phyloP scores from a whole-genome alignment of 495 filamentous ascomycete species.

The Podospora comata region DNA sequence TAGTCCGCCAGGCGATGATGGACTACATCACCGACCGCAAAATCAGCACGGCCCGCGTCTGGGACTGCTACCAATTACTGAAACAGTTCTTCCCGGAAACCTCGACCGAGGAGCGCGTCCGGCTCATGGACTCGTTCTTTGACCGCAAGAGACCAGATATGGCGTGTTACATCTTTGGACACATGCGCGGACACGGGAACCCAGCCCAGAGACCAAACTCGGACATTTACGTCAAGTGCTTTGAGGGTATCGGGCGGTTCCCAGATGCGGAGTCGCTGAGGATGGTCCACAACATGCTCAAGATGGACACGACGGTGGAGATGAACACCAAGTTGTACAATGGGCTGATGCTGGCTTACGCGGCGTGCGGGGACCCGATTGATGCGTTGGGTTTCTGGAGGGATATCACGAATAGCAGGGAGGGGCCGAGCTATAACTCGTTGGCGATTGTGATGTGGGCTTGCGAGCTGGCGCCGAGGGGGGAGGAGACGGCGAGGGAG shows the following conservation, averaged over 20 bases:
- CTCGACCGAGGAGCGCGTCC: slow-evolving; percentile 54
- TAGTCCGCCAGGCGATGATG: slow-evolving; percentile 61
- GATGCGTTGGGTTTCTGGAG: slow-evolving; percentile 75
- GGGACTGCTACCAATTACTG: slow-evolving; percentile 79
- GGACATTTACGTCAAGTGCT: slow-evolving; percentile 71
- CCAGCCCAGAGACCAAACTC: slow-evolving; percentile 57
- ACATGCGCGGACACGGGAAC: slow-evolving; percentile 72
- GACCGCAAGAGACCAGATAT: slow-evolving; percentile 71
- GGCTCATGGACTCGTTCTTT: slow-evolving; percentile 83
- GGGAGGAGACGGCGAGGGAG: slow-evolving; percentile 63
- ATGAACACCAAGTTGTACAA: slow-evolving; percentile 73
- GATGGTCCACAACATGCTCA: slow-evolving; percentile 84
- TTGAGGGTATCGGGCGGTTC: slow-evolving; percentile 68
- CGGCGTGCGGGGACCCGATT: slow-evolving; percentile 58
- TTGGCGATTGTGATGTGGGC: slow-evolving; percentile 74
- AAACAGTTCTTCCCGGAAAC: slow-evolving; percentile 77
- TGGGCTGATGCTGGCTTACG: slow-evolving; percentile 81
- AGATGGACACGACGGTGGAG: slow-evolving; percentile 77
- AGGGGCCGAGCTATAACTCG: slow-evolving; percentile 78
- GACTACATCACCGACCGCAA: slow-evolving; percentile 59
- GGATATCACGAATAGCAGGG: slow-evolving; percentile 68
- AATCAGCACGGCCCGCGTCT: slow-evolving; percentile 60
- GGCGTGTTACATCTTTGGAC: slow-evolving; percentile 78
- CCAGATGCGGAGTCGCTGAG: slow-evolving; percentile 63
- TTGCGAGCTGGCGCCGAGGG: slow-evolving; percentile 63